Base-by-base conservation (phyloP, 108 stramenopile species). In the Mayamaea pseudoterrestris region DNA sequence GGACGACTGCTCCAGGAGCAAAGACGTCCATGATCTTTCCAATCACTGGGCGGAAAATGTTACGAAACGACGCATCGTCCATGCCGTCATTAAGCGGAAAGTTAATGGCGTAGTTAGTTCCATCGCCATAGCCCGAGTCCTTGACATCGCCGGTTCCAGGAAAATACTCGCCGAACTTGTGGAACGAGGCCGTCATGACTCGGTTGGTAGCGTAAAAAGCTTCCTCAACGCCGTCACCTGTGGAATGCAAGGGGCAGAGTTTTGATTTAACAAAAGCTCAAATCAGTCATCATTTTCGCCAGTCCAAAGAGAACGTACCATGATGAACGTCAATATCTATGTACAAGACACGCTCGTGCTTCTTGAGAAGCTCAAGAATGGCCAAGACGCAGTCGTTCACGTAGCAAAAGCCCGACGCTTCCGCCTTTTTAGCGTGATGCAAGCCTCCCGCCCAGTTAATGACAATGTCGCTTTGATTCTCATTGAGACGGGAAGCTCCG, bases 291-390 rank as follows among this genome's bases (percentile, higher is more conserved):
- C n/a, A n/a, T n/a, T n/a, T n/a, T n/a, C n/a, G n/a, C n/a, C n/a
- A n/a, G n/a, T n/a, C n/a, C n/a, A n/a, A n/a, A n/a, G n/a, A n/a
- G n/a, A n/a, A n/a, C n/a, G n/a, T n/a, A 11, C 91, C 96, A 53
- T 99, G 98, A 73, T 99, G 98, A 41, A 99, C 96, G 63, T 99
- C 98, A 69, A 99, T 99, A 69, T 99, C 98, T 57, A 99, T 94
- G 71, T 99, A 99, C n/a, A 99, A 91, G 16, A 99, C 98, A 37
- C 98, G 83, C 51, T 94, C 90, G 60, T 99, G 96, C 48, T 85
- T 76, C 80, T 99, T 99, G 52, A 99, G 70, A 44, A 99, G 63
- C 69, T 99, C 96, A 28, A 99, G 69, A 67, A 99, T 99, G 27
- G 90, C 96, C 53, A 99, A 57, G 25, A 99, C 98, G 58, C 94